phyloP scores from a whole-genome alignment of 2,329 filamentous ascomycete species.

The Microdochium nivale region DNA sequence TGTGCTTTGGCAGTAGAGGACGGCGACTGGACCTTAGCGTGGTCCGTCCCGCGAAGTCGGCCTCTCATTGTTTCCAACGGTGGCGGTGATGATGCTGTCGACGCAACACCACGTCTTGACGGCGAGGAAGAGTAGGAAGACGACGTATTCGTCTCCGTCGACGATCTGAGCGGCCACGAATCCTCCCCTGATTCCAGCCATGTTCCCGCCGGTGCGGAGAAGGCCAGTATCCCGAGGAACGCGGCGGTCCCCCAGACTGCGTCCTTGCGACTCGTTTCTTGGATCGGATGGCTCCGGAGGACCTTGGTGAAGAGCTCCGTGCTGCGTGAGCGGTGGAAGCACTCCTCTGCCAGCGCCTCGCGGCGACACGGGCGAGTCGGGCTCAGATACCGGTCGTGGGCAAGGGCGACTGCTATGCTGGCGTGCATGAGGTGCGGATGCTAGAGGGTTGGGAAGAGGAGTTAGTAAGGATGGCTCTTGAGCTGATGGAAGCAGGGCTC shows the following conservation, averaged over 20 bases:
- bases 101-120: no score
- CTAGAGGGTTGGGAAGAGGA: slow-evolving; percentile 10
- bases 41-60: no score
- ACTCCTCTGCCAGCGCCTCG: slow-evolving; percentile 25
- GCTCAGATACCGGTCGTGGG: slow-evolving; percentile 25
- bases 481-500: not conserved
- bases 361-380: slow-evolving; percentile 12
- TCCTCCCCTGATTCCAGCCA: slow-evolving; percentile 17
- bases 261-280: slow-evolving; percentile 26
- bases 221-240: slow-evolving; percentile 28
- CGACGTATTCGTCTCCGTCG: no score
- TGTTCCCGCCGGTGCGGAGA: slow-evolving; percentile 25
- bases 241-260: slow-evolving; percentile 37
- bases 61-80: no score
- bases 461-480: not conserved
- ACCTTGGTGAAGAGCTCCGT: slow-evolving; percentile 28
- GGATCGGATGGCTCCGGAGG: slow-evolving; percentile 24
- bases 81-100: not conserved
- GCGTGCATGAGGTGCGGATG: slow-evolving; percentile 37
- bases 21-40: no score
- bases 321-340: slow-evolving; percentile 32
- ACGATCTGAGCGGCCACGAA: slow-evolving; percentile 23
- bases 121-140: not conserved
- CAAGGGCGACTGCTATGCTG: slow-evolving; percentile 29
- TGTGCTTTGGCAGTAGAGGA: not conserved